Percentiles rank a stretch among this genome's conserved stretches.
Conservation (phyloP, 1,284 basidiomycete genomes). For the Tilletia indica region DNA sequence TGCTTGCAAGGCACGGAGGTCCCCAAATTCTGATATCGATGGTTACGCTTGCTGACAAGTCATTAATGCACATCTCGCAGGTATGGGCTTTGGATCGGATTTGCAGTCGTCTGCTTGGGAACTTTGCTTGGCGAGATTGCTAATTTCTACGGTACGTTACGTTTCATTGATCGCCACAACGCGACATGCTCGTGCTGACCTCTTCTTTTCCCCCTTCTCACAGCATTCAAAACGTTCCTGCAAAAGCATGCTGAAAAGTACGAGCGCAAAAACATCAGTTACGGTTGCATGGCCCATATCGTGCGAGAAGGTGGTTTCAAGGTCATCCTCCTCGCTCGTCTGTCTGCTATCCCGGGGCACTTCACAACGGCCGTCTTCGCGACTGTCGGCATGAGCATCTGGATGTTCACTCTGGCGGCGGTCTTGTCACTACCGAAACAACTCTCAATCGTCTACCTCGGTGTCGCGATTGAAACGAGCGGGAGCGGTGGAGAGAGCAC, state of each 20-base stretch:
- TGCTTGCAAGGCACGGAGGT: not conserved
- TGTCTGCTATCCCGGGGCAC: conserved; percentile 74
- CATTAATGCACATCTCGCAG: not conserved
- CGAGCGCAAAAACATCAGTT: conserved; percentile 70
- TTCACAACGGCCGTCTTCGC: conserved; percentile 70
- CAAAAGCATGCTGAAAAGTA: conserved; percentile 68
- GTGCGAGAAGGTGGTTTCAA: conserved; percentile 76
- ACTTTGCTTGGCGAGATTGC: conserved; percentile 49
- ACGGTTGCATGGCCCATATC: conserved; percentile 74
- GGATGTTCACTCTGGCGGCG: conserved; percentile 70
- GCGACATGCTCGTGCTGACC: not conserved
- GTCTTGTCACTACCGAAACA: conserved; percentile 73
- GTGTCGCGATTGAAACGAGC: conserved; percentile 47
- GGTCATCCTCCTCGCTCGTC: conserved; percentile 69
- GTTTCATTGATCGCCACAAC: too few species aligned
- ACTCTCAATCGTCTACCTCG: conserved; percentile 53
- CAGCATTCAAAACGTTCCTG: conserved; percentile 66
- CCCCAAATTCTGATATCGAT: not conserved
- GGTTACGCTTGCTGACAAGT: not conserved
- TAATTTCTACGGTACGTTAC: conserved; percentile 33
- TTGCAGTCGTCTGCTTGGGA: conserved; percentile 44
- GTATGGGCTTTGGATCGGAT: conserved; percentile 51
- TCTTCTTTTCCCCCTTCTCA: conserved; percentile 23
- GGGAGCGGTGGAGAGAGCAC: conserved; percentile 37
- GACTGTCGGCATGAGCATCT: conserved; percentile 73